These are phyloP conservation scores for Secale cereale DNA, from an alignment of 176 grass and related monocot species.

Conservation along the genomic window DNA sequence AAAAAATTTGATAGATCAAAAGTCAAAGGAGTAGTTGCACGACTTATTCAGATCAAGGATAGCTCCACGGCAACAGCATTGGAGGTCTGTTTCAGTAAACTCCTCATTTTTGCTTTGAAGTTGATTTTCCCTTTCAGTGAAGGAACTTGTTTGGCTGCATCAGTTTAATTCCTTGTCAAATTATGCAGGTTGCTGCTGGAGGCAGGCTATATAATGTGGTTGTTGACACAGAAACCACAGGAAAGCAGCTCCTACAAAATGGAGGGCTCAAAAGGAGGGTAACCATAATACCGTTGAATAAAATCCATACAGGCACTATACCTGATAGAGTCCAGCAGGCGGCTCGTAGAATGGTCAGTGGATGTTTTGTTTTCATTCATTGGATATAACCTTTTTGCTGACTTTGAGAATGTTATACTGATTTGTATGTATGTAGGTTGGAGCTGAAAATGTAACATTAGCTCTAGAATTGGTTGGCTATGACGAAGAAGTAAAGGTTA, in stretches of 20 bases:
- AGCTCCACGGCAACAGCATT: slow-evolving; percentile 75
- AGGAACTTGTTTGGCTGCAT: slow-evolving; percentile 4
- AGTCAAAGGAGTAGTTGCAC: slow-evolving; percentile 96
- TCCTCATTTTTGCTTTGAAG: not conserved
- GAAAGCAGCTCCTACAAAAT: slow-evolving; percentile 76
- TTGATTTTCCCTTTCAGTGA: not conserved
- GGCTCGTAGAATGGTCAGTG: slow-evolving; percentile 71
- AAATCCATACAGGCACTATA: slow-evolving; percentile 64
- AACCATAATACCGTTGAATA: slow-evolving; percentile 95
- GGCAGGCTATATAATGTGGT: slow-evolving; percentile 91
- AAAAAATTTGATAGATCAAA: slow-evolving; percentile 95
- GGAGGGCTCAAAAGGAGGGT: slow-evolving; percentile 71
- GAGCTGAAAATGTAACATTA: slow-evolving; percentile 67
- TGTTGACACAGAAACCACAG: slow-evolving; percentile 88
- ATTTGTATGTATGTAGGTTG: slow-evolving; percentile 55
- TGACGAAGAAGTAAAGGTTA: slow-evolving; percentile 81
- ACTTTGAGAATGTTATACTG: slow-evolving; percentile 1
- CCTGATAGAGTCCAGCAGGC: slow-evolving; percentile 74
- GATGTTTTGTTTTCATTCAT: slow-evolving; percentile 3
- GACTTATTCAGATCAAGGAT: slow-evolving; percentile 91
- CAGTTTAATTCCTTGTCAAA: slow-evolving; percentile 15
- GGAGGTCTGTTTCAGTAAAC: slow-evolving; percentile 58
- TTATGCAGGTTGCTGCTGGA: slow-evolving; percentile 80
- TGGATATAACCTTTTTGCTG: slow-evolving; percentile 21
- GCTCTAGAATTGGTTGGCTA: slow-evolving; percentile 89